Conservation (phyloP, 1,139 yeast genomes). For the Suhomyces atakaporum region DNA sequence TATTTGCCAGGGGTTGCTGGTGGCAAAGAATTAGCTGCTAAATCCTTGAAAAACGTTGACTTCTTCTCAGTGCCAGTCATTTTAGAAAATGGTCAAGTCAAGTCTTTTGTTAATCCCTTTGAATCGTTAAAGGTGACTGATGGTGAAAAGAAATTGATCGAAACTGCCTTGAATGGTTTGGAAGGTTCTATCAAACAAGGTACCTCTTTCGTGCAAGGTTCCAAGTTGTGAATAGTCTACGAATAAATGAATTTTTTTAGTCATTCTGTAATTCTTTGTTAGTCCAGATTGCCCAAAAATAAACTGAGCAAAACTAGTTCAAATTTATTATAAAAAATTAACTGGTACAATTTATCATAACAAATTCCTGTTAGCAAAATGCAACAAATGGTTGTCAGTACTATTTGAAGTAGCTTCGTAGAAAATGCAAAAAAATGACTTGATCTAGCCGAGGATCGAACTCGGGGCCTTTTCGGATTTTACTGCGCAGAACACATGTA, state of each 20-base stretch:
- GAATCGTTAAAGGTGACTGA: constrained; percentile 36
- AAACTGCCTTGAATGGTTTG: constrained; percentile 56
- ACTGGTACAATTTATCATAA: constrained; percentile 1
- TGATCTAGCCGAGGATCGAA: constrained; percentile 24
- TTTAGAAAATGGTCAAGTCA: constrained; percentile 52
- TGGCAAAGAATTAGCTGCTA: constrained; percentile 46
- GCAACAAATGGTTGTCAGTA: no score
- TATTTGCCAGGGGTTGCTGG: constrained; percentile 58
- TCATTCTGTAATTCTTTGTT: no score
- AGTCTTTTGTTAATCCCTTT: constrained; percentile 48
- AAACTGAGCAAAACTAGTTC: no score
- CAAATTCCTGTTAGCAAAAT: neutral
- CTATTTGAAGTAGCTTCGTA: no score
- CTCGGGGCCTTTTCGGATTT: constrained; percentile 26
- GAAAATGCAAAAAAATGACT: constrained; percentile 8
- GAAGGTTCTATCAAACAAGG: constrained; percentile 63
- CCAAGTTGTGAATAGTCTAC: constrained; percentile 35
- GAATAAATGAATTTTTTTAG: no score
- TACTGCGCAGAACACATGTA: constrained; percentile 21
- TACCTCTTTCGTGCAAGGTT: constrained; percentile 52
- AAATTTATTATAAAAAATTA: no score
- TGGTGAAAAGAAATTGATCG: constrained; percentile 49
- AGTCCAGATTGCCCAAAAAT: no score
- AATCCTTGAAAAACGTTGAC: constrained; percentile 41
- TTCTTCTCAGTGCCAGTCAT: constrained; percentile 66